Percentiles rank a stretch among this genome's conserved stretches.
Conservation (phyloP, 805 yeast species). For the Saccharomyces mikatae region DNA sequence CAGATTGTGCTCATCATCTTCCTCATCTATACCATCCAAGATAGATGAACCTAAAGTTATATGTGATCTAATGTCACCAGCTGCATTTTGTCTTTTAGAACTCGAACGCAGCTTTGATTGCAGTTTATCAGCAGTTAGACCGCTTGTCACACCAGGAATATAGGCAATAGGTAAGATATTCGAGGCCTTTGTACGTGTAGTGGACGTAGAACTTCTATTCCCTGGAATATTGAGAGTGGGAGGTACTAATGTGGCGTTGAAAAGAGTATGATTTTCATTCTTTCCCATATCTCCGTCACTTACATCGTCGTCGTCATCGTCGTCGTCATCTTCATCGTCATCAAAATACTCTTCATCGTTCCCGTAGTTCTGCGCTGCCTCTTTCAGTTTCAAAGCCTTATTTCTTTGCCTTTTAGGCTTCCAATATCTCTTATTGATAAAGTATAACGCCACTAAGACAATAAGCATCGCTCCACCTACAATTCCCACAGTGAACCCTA, state of each 20-base stretch:
- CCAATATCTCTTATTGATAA: constrained; percentile 38
- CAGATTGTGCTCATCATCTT: constrained; percentile 15
- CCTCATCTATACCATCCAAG: constrained; percentile 34
- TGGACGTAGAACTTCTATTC: constrained; percentile 42
- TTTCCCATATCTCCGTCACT: constrained; percentile 17
- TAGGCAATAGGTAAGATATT: constrained; percentile 87
- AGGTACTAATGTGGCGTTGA: constrained; percentile 23
- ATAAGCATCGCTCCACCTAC: constrained; percentile 36
- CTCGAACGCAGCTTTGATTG: constrained; percentile 1
- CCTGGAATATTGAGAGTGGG: constrained; percentile 11
- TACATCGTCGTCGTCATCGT: constrained; percentile 13
- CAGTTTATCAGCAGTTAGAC: constrained; percentile 4
- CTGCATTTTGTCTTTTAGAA: constrained; percentile 5
- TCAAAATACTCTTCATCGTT: constrained; percentile 12
- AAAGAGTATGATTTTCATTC: constrained; percentile 25
- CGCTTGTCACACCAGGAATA: constrained; percentile 78
- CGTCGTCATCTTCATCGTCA: constrained; percentile 15
- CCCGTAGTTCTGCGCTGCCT: constrained; percentile 10
- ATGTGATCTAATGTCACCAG: constrained; percentile 27
- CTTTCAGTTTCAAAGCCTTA: constrained; percentile 16
- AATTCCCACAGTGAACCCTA: constrained; percentile 63
- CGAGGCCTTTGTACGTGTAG: constrained; percentile 70
- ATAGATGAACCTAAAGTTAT: constrained; percentile 37
- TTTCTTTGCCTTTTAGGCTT: constrained; percentile 28
- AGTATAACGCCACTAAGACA: constrained; percentile 32